These are phyloP conservation scores for Aspergillus panamensis DNA, from an alignment of 495 filamentous ascomycete species.

Conservation along the genomic window DNA sequence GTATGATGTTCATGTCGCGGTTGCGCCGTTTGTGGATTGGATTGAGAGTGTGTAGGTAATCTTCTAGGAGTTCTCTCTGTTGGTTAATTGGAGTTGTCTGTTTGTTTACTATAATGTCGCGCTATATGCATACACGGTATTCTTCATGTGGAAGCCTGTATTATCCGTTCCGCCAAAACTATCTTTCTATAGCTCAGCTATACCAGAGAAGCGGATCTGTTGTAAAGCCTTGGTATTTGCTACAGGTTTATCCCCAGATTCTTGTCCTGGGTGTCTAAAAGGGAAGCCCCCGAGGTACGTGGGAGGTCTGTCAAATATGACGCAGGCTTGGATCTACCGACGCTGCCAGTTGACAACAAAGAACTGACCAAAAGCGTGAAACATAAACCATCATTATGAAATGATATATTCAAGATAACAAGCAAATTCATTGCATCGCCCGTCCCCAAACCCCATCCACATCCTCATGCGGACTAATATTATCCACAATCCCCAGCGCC, in stretches of 20 bases:
- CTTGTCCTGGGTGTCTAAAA: no score
- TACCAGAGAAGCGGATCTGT: no score
- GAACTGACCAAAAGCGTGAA: background rate
- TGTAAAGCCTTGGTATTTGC: no score
- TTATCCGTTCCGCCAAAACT: no score
- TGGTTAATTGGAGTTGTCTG: background rate
- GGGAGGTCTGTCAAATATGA: no score
- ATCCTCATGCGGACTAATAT: slow-evolving; percentile 19
- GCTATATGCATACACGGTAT: no score
- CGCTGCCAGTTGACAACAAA: background rate
- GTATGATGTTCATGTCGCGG: background rate
- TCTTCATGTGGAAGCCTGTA: no score
- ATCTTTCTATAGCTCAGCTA: no score
- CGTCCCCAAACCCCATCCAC: slow-evolving; percentile 16
- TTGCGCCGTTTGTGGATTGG: background rate
- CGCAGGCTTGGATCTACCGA: background rate
- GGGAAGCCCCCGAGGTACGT: background rate
- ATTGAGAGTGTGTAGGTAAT: background rate
- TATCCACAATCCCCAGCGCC: slow-evolving; percentile 19
- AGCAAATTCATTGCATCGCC: slow-evolving; percentile 5
- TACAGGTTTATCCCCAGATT: no score
- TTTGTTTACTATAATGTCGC: no score
- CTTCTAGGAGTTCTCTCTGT: background rate
- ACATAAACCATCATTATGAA: background rate
- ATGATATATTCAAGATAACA: background rate